Conservation (phyloP, 371 early-diverging fungal genomes). For the Capillidium heterosporum region DNA sequence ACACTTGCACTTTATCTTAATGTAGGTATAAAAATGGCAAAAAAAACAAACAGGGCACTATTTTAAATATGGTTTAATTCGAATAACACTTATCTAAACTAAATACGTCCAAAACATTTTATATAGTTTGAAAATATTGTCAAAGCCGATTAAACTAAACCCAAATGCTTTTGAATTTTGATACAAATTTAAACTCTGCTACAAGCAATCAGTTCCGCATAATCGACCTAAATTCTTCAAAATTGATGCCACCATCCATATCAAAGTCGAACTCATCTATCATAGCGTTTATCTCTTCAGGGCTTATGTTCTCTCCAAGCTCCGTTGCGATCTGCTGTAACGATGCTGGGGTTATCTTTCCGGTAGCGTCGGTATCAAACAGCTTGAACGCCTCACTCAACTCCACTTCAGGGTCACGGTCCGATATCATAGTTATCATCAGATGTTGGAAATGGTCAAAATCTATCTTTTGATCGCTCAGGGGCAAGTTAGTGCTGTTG, state of each 20-base stretch:
- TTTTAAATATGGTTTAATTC: too few relatives aligned
- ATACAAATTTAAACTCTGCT: too few relatives aligned
- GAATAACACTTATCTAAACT: too few relatives aligned
- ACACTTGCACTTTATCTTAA: too few relatives aligned
- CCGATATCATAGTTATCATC: not conserved
- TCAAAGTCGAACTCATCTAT: slow-evolving; percentile 68
- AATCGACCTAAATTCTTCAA: not conserved
- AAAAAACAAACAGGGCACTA: too few relatives aligned
- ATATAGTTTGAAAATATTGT: too few relatives aligned
- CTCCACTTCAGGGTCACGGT: slow-evolving; percentile 41
- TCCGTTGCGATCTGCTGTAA: slow-evolving; percentile 50
- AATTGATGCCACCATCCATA: slow-evolving; percentile 28
- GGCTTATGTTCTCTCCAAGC: slow-evolving; percentile 50
- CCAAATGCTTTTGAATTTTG: too few relatives aligned
- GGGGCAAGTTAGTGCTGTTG: not conserved
- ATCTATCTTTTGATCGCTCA: not conserved
- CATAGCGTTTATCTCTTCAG: slow-evolving; percentile 59
- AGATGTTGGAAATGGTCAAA: not conserved
- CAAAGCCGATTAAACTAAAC: too few relatives aligned
- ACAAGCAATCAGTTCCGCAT: too few relatives aligned
- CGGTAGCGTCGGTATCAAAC: slow-evolving; percentile 48
- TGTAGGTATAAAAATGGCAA: too few relatives aligned
- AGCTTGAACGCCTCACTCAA: slow-evolving; percentile 54
- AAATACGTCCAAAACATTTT: too few relatives aligned
- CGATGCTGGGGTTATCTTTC: slow-evolving; percentile 35